Percentiles rank a stretch among this genome's conserved stretches.
Evolutionary conservation across 2,329 filamentous ascomycete species (phyloP).

Genomic region (Xylariaceae sp.): DNA sequence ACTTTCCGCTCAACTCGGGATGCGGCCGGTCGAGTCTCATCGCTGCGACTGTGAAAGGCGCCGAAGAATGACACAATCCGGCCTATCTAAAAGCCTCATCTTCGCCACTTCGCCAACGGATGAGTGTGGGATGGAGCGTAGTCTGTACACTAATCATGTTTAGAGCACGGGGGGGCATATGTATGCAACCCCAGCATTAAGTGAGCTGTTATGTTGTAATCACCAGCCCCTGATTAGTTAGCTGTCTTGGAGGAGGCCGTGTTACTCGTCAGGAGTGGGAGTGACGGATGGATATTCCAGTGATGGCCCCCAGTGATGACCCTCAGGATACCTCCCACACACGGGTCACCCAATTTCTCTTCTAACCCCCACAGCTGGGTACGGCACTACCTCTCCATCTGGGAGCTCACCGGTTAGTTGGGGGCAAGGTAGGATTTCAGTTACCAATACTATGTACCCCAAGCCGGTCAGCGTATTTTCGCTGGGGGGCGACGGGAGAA

Average conservation of each 20-base stretch:
- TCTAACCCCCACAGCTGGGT: neutral
- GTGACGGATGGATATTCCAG: too few relatives aligned
- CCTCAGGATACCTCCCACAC: too few relatives aligned
- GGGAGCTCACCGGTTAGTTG: neutral
- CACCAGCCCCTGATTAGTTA: neutral
- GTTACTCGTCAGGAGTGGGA: too few relatives aligned
- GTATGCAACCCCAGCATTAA: too few relatives aligned
- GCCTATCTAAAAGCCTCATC: too few relatives aligned
- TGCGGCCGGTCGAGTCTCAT: constrained; percentile 1
- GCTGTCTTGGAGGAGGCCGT: neutral
- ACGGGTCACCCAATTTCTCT: neutral
- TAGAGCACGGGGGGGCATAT: too few relatives aligned
- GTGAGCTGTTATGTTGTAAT: neutral
- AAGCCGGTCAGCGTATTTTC: neutral
- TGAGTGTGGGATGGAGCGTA: too few relatives aligned
- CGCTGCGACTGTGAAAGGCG: neutral
- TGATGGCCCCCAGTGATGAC: neutral
- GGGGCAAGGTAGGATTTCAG: neutral
- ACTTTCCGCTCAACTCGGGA: constrained; percentile 6
- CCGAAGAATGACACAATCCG: neutral
- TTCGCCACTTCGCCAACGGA: too few relatives aligned
- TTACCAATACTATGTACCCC: neutral
- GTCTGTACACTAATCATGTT: too few relatives aligned
- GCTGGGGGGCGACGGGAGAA: neutral
- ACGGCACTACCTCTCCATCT: neutral